Percentiles rank a stretch among this genome's conserved stretches.
phyloP scores from a whole-genome alignment of 225 moss, liverwort and hornwort genomes.

The Bryoerythrophyllum caledonicum region DNA sequence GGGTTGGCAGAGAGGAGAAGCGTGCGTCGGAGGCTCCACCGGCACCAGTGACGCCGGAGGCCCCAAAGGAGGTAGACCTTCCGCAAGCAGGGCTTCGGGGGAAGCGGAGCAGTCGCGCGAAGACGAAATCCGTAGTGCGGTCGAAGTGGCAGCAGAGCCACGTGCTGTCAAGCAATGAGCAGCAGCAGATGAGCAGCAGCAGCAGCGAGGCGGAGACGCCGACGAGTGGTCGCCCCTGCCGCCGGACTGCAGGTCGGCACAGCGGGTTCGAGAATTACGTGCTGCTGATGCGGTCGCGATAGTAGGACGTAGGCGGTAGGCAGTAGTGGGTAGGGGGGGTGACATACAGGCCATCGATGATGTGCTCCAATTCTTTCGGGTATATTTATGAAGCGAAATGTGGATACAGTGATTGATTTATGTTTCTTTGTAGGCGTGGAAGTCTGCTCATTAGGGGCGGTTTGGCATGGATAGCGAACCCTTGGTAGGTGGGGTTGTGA shows the following conservation, averaged over 20 bases:
- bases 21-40: constrained; percentile 43
- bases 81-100: constrained; percentile 78
- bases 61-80: constrained; percentile 52
- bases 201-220: constrained; percentile 73
- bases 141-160: constrained; percentile 80
- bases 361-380: constrained; percentile 73
- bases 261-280: constrained; percentile 98
- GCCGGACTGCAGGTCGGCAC: constrained; percentile 96
- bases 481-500: neutral
- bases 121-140: constrained; percentile 64
- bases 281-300: constrained; percentile 84
- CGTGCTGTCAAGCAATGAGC: constrained; percentile 45
- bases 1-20: constrained; percentile 43
- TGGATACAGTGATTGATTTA: constrained; percentile 8
- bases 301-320: constrained; percentile 45
- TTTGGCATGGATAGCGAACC: constrained; percentile 19
- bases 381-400: constrained; percentile 35
- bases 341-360: constrained; percentile 14
- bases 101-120: constrained; percentile 83
- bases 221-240: constrained; percentile 82
- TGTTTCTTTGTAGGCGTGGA: neutral
- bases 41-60: constrained; percentile 46
- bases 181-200: constrained; percentile 42
- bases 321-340: neutral
- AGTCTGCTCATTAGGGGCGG: constrained; percentile 22